These are phyloP conservation scores for Dipodascus albidus DNA, from an alignment of 805 yeast genomes.

Conservation along the genomic window DNA sequence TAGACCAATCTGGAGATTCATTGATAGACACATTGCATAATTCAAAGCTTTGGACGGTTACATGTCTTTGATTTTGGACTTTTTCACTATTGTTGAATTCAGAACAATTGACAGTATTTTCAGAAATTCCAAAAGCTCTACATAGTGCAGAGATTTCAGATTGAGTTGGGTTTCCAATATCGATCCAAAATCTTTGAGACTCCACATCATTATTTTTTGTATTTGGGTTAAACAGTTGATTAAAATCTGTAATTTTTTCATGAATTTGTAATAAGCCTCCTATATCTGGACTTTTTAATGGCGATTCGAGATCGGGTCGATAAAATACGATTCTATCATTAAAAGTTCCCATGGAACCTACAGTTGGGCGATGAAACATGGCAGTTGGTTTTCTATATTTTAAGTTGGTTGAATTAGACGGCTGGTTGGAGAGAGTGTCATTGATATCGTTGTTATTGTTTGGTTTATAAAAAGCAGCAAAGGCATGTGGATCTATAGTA, in stretches of 20 bases:
- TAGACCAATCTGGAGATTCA: background rate
- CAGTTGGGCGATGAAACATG: background rate
- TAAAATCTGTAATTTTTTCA: background rate
- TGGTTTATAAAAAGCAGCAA: too few relatives aligned
- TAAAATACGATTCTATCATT: background rate
- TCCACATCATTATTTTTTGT: too few relatives aligned
- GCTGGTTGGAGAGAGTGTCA: background rate
- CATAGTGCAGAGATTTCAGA: background rate
- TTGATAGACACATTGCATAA: too few relatives aligned
- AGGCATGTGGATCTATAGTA: background rate
- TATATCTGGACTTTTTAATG: background rate
- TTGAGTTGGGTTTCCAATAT: background rate
- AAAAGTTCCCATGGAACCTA: background rate
- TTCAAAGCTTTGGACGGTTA: background rate
- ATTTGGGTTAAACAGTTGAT: background rate
- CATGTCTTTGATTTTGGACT: background rate
- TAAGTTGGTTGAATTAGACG: background rate
- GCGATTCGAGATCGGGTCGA: background rate
- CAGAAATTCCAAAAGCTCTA: background rate
- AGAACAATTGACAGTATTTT: background rate
- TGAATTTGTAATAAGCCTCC: background rate
- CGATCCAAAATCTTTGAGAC: background rate
- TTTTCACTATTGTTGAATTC: background rate
- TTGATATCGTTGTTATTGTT: too few relatives aligned
- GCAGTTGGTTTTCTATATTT: background rate